Evolutionary conservation across 768 basidiomycete species (phyloP), one percentile per base, ranked within the genome.

Genomic region (Clitopilus passeckerianus): DNA sequence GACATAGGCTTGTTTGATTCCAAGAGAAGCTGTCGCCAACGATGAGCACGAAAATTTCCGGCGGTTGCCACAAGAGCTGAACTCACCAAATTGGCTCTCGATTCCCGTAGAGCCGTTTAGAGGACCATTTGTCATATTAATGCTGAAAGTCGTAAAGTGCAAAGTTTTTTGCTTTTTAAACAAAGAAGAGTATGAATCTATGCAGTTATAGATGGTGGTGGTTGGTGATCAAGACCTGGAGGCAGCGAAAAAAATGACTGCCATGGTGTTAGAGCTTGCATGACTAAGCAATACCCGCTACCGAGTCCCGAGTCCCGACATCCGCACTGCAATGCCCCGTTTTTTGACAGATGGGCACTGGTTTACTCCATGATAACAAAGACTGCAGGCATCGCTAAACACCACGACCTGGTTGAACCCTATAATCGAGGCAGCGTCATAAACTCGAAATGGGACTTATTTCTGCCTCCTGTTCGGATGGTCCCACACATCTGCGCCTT

Each of bases 91-190:
- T 72, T 86, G 81, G 71, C 79, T 78, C 81, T 92, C 90, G 69
- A 91, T 77, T 77, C 82, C 86, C 74, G 81, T 73, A 69, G 75
- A 77, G 72, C 81, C 86, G 77, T 91, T 90, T 89, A 90, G 85
- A 81, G 85, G 84, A 85, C 89, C 90, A 92, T 91, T 91, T 80
- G 89, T 86, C 90, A 92, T 92, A 90, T 88, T 80, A 77, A 67
- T 61, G 65, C 64, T 60, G 67, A 68, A 60, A 61, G 62, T 63
- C 63, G 58, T 67, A 63, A 60, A 69, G 68, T 67, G 63, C 65
- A 60, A 64, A 64, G 65, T 60, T 35, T 61, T 57, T 63, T 63
- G 60, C 57, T 63, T 66, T 67, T 68, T 74, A 71, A 70, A 59
- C 62, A 61, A 30, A 35, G 54, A 63, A 57, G 66, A 65, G 67